Evolutionary conservation across 257 asterid species (phyloP).

Genomic region (Capsicum rhomboideum): DNA sequence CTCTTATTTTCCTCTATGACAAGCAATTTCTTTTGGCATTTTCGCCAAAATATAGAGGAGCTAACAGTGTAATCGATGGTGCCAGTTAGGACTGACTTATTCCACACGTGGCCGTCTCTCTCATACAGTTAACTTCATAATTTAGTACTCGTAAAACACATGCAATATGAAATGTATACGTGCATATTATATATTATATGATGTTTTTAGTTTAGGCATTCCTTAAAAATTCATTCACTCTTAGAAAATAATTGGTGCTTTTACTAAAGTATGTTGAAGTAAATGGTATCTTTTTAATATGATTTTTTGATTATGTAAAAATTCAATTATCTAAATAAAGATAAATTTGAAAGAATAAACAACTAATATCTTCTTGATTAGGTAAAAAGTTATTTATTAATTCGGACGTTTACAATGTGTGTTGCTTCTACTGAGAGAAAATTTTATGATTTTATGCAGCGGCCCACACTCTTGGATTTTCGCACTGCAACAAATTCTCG

Average conservation of each 20-base stretch:
- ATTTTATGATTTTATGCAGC: slow-evolving; percentile 26
- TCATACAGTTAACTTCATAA: background rate
- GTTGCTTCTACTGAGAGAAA: too few relatives aligned
- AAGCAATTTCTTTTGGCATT: background rate
- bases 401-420: too few relatives aligned
- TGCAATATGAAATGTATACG: background rate
- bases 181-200: background rate
- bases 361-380: background rate
- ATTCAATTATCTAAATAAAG: too few relatives aligned
- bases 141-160: background rate
- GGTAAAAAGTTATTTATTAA: too few relatives aligned
- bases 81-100: background rate
- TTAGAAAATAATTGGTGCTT: background rate
- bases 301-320: too few relatives aligned
- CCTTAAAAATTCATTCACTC: background rate
- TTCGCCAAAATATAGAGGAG: background rate
- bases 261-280: too few relatives aligned
- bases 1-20: background rate
- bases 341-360: too few relatives aligned
- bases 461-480: slow-evolving; percentile 68
- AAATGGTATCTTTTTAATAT: too few relatives aligned
- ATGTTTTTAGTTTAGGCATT: too few relatives aligned
- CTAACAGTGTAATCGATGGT: background rate
- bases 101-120: background rate
- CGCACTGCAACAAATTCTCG: slow-evolving; percentile 63